These are phyloP conservation scores for Ramichloridium luteum DNA, from an alignment of 2,329 filamentous ascomycete species.

Conservation along the genomic window DNA sequence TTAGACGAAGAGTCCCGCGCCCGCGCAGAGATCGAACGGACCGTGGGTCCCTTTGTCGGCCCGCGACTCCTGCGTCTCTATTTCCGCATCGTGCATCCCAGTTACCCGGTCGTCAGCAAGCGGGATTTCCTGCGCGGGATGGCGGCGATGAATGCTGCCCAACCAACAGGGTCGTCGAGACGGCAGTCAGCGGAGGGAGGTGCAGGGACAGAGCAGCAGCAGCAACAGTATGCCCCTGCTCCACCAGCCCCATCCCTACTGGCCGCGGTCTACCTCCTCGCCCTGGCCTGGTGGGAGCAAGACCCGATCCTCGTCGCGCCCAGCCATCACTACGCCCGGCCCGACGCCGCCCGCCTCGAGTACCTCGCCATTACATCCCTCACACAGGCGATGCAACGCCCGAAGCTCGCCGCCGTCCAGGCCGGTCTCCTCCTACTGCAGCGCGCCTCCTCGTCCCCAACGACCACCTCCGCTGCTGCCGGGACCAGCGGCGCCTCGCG, in stretches of 20 bases:
- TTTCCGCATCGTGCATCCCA: slow-evolving; percentile 68
- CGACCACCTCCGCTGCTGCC: too few species aligned
- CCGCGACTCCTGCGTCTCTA: slow-evolving; percentile 66
- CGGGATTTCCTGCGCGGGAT: slow-evolving; percentile 64
- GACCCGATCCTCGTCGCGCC: slow-evolving; percentile 41
- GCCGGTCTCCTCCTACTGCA: slow-evolving; percentile 65
- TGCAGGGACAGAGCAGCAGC: too few species aligned
- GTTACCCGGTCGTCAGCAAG: slow-evolving; percentile 73
- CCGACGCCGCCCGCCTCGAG: slow-evolving; percentile 63
- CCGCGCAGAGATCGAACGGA: slow-evolving; percentile 58
- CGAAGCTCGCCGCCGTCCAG: slow-evolving; percentile 71
- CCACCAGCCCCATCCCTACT: slow-evolving; percentile 66
- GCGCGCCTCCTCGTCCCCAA: slow-evolving; percentile 59
- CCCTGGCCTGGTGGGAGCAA: slow-evolving; percentile 78
- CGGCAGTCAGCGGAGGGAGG: background rate
- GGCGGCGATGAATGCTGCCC: slow-evolving; percentile 60
- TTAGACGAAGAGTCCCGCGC: slow-evolving; percentile 59
- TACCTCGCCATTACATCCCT: slow-evolving; percentile 60
- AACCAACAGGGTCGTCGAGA: too few species aligned
- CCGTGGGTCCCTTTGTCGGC: slow-evolving; percentile 63
- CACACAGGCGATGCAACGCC: slow-evolving; percentile 64
- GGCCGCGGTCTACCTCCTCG: slow-evolving; percentile 71
- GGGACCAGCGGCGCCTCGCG: too few species aligned
- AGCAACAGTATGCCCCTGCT: too few species aligned
- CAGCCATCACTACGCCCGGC: slow-evolving; percentile 47